Percentiles rank a stretch among this genome's conserved stretches.
phyloP scores from a whole-genome alignment of 768 basidiomycete genomes.

The Cystofilobasidium bisporidii region DNA sequence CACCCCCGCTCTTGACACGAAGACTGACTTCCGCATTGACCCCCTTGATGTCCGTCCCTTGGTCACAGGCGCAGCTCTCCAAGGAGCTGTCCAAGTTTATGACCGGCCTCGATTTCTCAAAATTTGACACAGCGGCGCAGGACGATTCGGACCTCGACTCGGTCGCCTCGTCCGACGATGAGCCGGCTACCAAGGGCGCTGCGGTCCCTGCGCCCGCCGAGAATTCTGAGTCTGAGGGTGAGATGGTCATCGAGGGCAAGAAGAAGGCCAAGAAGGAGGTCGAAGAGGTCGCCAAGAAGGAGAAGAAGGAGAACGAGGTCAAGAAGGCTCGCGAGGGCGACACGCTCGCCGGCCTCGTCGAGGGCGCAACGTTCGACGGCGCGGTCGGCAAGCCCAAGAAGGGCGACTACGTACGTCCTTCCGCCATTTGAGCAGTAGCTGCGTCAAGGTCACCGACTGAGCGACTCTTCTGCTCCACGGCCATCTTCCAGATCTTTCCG shows the following conservation, averaged over 20 bases:
- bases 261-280: constrained; percentile 29
- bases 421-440: constrained; percentile 28
- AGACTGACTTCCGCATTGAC: too few species aligned
- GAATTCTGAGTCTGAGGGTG: constrained; percentile 32
- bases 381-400: constrained; percentile 30
- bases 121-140: background rate
- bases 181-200: constrained; percentile 30
- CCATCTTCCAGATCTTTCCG: constrained; percentile 35
- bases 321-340: constrained; percentile 29
- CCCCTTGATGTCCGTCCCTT: too few species aligned
- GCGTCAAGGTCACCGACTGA: constrained; percentile 28
- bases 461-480: background rate
- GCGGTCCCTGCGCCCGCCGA: constrained; percentile 29
- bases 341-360: constrained; percentile 8
- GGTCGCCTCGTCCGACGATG: constrained; percentile 17
- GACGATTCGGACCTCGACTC: constrained; percentile 12
- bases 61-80: constrained; percentile 18
- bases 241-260: constrained; percentile 27
- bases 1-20: too few species aligned
- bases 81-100: constrained; percentile 26
- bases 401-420: constrained; percentile 22
- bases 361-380: constrained; percentile 16
- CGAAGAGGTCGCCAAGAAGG: constrained; percentile 14
- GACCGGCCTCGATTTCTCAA: constrained; percentile 26
- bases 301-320: constrained; percentile 14